Evolutionary conservation across 345 rosid species (phyloP).

Genomic region (Arabidopsis arenosa): DNA sequence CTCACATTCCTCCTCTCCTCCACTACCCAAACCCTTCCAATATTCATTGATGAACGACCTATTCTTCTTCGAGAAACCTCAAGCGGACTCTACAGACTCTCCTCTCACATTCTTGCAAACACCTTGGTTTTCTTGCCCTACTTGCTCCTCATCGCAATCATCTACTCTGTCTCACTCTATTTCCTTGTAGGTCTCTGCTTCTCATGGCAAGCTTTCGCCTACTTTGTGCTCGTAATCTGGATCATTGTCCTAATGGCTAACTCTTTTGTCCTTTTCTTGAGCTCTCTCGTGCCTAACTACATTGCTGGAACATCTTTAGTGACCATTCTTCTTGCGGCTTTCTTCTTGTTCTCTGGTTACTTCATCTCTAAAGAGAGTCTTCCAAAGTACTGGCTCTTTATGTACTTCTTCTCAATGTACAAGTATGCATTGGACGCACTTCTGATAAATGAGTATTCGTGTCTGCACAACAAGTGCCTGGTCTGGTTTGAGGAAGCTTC

Average conservation of each 20-base stretch:
- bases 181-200: conserved; percentile 88
- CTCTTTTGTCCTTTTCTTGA: conserved; percentile 84
- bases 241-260: conserved; percentile 78
- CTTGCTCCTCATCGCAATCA: conserved; percentile 62
- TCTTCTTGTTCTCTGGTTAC: conserved; percentile 95
- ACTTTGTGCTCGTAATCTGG: conserved; percentile 86
- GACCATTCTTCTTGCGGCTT: conserved; percentile 73
- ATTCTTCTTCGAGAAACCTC: conserved; percentile 82
- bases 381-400: conserved; percentile 92
- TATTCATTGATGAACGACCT: conserved; percentile 86
- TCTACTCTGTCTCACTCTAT: conserved; percentile 77
- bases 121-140: conserved; percentile 90
- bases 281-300: conserved; percentile 89
- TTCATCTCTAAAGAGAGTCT: conserved; percentile 78
- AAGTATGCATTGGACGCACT: conserved; percentile 89
- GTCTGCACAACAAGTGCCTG: conserved; percentile 66
- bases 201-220: conserved; percentile 74
- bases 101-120: conserved; percentile 83
- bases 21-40: conserved; percentile 88
- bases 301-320: conserved; percentile 88
- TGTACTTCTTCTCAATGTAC: conserved; percentile 94
- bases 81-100: conserved; percentile 79
- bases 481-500: conserved; percentile 70
- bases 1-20: conserved; percentile 96
- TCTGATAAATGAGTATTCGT: conserved; percentile 86